Conservation (phyloP, 1,284 basidiomycete genomes). For the Cutaneotrichosporon sp. region DNA sequence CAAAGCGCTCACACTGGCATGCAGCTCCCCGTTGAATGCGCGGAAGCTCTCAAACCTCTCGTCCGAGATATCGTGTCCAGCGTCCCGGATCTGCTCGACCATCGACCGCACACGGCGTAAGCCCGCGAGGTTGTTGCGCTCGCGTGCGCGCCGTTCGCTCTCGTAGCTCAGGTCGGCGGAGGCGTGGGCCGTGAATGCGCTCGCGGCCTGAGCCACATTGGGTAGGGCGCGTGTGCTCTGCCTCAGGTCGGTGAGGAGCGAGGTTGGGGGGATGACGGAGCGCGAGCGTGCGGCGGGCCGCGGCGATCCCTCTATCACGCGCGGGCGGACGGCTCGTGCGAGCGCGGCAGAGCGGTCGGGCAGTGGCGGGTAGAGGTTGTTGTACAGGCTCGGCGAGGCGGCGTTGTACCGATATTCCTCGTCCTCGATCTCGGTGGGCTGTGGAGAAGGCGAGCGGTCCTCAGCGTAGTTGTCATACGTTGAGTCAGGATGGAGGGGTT, state of each 20-base stretch:
- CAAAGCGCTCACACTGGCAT: background rate
- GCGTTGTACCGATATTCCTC: conserved; percentile 15
- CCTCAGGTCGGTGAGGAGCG: background rate
- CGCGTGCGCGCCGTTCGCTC: conserved; percentile 15
- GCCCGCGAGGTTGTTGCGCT: conserved; percentile 8
- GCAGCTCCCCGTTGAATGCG: background rate
- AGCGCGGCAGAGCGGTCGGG: conserved; percentile 13
- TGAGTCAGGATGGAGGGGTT: background rate
- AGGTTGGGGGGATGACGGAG: background rate
- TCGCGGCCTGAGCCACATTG: background rate
- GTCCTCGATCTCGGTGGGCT: conserved; percentile 8
- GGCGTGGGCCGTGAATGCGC: conserved; percentile 13
- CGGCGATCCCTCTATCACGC: conserved; percentile 13
- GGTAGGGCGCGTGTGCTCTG: background rate
- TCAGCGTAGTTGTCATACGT: background rate
- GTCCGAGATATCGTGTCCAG: conserved; percentile 8
- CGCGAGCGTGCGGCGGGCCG: conserved; percentile 9
- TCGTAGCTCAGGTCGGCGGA: conserved; percentile 18
- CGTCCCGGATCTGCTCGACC: conserved; percentile 6
- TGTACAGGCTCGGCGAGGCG: conserved; percentile 1
- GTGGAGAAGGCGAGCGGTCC: conserved; percentile 1
- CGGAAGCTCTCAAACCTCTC: conserved; percentile 8
- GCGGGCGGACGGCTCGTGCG: background rate
- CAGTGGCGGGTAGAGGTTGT: conserved; percentile 16
- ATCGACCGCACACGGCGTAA: conserved; percentile 17